Conservation (phyloP, 2,329 filamentous ascomycete species). For the Exophiala viscosa region DNA sequence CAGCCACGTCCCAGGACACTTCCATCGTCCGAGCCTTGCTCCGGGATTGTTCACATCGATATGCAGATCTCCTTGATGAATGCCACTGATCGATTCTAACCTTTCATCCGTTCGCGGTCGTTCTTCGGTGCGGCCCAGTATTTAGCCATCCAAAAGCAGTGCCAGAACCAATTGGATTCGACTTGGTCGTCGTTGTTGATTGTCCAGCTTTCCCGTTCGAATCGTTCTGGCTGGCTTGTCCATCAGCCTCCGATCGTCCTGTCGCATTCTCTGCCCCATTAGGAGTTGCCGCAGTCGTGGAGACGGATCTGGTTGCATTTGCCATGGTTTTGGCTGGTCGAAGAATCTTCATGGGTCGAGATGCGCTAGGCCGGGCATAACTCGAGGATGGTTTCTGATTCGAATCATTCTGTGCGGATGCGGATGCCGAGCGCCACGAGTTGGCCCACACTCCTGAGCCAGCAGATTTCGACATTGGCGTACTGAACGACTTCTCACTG, state of each 20-base stretch:
- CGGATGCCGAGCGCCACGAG: constrained; percentile 26
- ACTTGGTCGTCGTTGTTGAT: constrained; percentile 38
- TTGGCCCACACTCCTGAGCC: constrained; percentile 27
- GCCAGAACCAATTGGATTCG: constrained; percentile 86
- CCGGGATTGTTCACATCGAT: background rate
- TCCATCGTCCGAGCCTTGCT: background rate
- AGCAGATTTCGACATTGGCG: constrained; percentile 25
- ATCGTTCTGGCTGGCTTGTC: constrained; percentile 7
- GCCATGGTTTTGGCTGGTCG: constrained; percentile 65
- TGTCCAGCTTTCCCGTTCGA: constrained; percentile 8
- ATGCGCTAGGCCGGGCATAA: constrained; percentile 23
- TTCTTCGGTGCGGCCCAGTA: constrained; percentile 31
- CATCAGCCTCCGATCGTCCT: constrained; percentile 8
- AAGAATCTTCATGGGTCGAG: constrained; percentile 83
- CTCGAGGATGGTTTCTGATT: constrained; percentile 18
- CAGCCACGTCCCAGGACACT: background rate
- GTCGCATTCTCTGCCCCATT: constrained; percentile 22
- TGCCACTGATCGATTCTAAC: too few relatives aligned
- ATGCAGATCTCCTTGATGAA: background rate
- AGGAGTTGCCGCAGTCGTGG: constrained; percentile 28
- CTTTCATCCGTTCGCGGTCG: constrained; percentile 19
- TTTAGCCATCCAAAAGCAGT: constrained; percentile 95
- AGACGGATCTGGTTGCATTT: constrained; percentile 40
- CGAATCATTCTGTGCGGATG: constrained; percentile 12
- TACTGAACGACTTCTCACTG: constrained; percentile 31